Conservation (phyloP, 176 grass and related monocot species). For the Oryza coarctata region DNA sequence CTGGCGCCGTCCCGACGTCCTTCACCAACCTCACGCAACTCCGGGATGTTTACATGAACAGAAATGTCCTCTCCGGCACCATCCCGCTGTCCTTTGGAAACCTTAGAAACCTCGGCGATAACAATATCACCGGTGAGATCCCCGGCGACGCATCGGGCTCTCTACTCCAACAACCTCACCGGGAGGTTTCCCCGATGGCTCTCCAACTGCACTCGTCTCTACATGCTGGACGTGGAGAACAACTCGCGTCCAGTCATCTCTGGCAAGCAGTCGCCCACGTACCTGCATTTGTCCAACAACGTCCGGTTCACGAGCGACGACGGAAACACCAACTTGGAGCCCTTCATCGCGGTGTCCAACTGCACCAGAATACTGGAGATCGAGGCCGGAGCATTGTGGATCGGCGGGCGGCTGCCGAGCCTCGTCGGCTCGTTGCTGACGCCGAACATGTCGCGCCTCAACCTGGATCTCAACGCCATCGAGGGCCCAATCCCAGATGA, state of each 20-base stretch:
- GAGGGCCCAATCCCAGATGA: constrained; percentile 52
- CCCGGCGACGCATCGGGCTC: constrained; percentile 22
- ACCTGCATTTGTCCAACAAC: constrained; percentile 65
- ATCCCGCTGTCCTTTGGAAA: constrained; percentile 22
- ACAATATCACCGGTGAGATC: constrained; percentile 50
- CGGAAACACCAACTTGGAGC: constrained; percentile 59
- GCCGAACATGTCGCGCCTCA: constrained; percentile 32
- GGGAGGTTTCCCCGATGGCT: constrained; percentile 72
- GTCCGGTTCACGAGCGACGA: constrained; percentile 46
- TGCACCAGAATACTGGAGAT: constrained; percentile 54
- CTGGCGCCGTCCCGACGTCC: constrained; percentile 6
- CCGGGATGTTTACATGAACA: too few relatives aligned
- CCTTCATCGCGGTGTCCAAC: constrained; percentile 60
- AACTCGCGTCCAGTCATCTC: constrained; percentile 52
- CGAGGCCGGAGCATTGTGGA: constrained; percentile 42
- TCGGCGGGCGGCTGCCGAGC: constrained; percentile 52
- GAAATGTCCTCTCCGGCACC: constrained; percentile 24
- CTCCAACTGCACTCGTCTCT: constrained; percentile 36
- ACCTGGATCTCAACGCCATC: constrained; percentile 64
- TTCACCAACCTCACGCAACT: constrained; percentile 57
- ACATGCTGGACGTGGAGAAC: constrained; percentile 59
- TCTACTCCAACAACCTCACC: constrained; percentile 58
- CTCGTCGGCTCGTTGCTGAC: constrained; percentile 27
- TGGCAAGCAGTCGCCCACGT: neutral
- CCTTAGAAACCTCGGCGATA: constrained; percentile 46